Conservation (phyloP, 1,284 basidiomycete species). For the Anthracocystis setariae region DNA sequence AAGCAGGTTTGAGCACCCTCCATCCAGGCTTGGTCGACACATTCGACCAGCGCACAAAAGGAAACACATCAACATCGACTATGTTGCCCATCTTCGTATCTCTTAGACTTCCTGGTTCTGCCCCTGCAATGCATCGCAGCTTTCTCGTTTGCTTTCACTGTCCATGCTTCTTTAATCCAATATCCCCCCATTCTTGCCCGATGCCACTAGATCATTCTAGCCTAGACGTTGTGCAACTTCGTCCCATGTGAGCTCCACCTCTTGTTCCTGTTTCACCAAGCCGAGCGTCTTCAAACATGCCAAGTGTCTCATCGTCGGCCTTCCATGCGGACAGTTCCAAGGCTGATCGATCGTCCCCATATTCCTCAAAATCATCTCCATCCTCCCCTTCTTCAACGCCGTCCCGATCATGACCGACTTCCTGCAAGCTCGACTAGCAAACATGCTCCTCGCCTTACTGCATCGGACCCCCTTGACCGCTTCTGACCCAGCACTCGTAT, state of each 20-base stretch:
- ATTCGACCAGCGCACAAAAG: too few relatives aligned
- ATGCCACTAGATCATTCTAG: too few relatives aligned
- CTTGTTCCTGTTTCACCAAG: background rate
- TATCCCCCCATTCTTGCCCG: conserved; percentile 2
- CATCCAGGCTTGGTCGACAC: background rate
- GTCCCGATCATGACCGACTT: conserved; percentile 97
- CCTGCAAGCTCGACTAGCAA: conserved; percentile 93
- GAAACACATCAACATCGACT: too few relatives aligned
- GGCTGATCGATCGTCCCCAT: conserved; percentile 97
- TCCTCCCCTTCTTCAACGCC: conserved; percentile 79
- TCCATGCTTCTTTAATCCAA: conserved; percentile 1
- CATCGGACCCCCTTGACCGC: conserved; percentile 79
- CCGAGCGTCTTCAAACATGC: conserved; percentile 39
- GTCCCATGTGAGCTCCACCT: conserved; percentile 13
- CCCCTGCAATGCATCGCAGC: conserved; percentile 9
- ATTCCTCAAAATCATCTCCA: conserved; percentile 83
- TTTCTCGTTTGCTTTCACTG: background rate
- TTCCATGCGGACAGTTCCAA: conserved; percentile 94
- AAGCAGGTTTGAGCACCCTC: conserved; percentile 24
- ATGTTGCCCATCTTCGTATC: background rate
- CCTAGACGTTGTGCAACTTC: conserved; percentile 15
- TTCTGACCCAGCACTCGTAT: conserved; percentile 74
- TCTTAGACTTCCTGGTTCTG: background rate
- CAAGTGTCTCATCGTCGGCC: conserved; percentile 86
- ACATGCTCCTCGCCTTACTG: conserved; percentile 93